Evolutionary conservation across 208 protist species (phyloP).

Genomic region (Herpetomonas tarakana): DNA sequence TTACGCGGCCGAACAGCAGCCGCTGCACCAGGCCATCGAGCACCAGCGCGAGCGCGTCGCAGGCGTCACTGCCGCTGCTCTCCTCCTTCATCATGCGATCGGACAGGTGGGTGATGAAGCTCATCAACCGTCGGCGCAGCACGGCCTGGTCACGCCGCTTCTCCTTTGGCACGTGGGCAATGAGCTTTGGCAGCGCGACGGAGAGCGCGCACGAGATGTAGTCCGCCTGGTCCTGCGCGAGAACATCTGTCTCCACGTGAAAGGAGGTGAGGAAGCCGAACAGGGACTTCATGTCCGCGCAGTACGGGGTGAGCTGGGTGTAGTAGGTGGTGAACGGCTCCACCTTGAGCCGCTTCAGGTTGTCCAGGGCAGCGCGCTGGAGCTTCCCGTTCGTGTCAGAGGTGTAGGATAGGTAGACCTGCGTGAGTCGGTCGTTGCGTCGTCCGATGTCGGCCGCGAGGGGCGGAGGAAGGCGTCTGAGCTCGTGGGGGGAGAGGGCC

Average conservation of each 20-base stretch:
- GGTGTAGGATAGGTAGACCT: conserved; percentile 46
- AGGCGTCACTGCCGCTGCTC: neutral
- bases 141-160: conserved; percentile 77
- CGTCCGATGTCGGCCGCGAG: conserved; percentile 14
- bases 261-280: conserved; percentile 83
- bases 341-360: conserved; percentile 72
- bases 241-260: conserved; percentile 66
- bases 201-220: conserved; percentile 72
- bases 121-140: conserved; percentile 72
- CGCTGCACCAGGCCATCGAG: conserved; percentile 66
- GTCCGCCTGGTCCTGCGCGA: conserved; percentile 40
- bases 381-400: conserved; percentile 60
- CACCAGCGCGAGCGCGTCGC: conserved; percentile 41
- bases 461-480: conserved; percentile 13
- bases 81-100: neutral
- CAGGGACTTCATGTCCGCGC: conserved; percentile 68
- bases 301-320: conserved; percentile 68
- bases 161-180: conserved; percentile 61
- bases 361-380: conserved; percentile 73
- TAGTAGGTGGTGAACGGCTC: conserved; percentile 61
- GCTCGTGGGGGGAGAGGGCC: conserved; percentile 24
- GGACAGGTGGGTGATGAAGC: conserved; percentile 68
- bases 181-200: conserved; percentile 78
- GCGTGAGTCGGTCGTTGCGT: conserved; percentile 39
- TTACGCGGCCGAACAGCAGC: conserved; percentile 56